These are phyloP conservation scores for Puccinellia tenuiflora DNA, from an alignment of 176 grass and related monocot species.

Conservation along the genomic window DNA sequence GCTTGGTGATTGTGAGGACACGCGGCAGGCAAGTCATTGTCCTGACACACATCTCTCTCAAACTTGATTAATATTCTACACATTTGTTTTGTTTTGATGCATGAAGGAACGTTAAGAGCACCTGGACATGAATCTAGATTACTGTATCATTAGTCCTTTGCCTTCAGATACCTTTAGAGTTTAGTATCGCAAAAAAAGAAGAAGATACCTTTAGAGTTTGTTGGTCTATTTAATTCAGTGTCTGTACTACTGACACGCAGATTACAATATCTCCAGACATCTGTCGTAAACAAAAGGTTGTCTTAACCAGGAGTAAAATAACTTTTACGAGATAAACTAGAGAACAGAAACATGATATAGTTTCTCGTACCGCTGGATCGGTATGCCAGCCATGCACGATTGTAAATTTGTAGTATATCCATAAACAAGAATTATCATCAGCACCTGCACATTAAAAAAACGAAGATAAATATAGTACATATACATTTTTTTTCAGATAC, in stretches of 20 bases:
- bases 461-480: neutral
- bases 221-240: conserved; percentile 12
- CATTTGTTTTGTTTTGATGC: neutral
- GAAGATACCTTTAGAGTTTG: conserved; percentile 24
- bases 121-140: conserved; percentile 21
- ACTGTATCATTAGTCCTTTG: neutral
- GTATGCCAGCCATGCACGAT: neutral
- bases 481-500: neutral
- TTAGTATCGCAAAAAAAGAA: too few species aligned
- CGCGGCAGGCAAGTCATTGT: conserved; percentile 14
- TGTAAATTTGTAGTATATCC: neutral
- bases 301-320: neutral
- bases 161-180: conserved; percentile 8
- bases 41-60: neutral
- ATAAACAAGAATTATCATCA: neutral
- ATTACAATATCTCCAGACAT: neutral
- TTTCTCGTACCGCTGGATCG: neutral
- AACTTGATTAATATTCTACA: neutral
- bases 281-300: neutral
- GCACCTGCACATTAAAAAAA: neutral
- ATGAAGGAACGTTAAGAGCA: conserved; percentile 7
- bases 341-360: neutral
- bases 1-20: conserved; percentile 13
- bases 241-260: neutral
- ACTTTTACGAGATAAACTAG: neutral